Evolutionary conservation across 805 yeast species (phyloP).

Genomic region (Pichia heedii): DNA sequence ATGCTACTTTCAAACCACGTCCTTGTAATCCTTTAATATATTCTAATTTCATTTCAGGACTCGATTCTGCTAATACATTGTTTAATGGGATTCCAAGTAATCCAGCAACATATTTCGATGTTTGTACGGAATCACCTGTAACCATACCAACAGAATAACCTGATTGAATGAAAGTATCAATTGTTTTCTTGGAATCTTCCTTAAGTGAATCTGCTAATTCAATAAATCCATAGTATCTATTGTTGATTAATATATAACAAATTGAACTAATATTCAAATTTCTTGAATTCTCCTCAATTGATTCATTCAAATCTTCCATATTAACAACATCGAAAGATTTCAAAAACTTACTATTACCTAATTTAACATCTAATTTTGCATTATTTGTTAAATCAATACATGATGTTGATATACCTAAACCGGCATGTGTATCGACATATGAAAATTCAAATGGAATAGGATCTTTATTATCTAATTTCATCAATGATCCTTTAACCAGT

Average conservation of each 20-base stretch:
- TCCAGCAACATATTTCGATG: conserved; percentile 57
- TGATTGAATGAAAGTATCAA: conserved; percentile 41
- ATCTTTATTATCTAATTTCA: conserved; percentile 1
- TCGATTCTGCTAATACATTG: conserved; percentile 64
- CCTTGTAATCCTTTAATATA: conserved; percentile 51
- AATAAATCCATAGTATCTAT: conserved; percentile 50
- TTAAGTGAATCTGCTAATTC: conserved; percentile 63
- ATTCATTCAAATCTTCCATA: conserved; percentile 12
- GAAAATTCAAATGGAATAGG: conserved; percentile 18
- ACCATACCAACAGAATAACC: conserved; percentile 72
- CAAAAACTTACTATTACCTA: conserved; percentile 48
- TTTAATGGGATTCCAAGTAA: conserved; percentile 56
- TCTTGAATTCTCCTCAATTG: conserved; percentile 6
- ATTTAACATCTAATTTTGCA: conserved; percentile 24
- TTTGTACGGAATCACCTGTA: conserved; percentile 70
- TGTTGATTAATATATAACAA: conserved; percentile 44
- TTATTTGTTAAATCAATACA: conserved; percentile 16
- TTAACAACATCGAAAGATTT: conserved; percentile 18
- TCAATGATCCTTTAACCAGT: conserved; percentile 32
- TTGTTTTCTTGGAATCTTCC: conserved; percentile 51
- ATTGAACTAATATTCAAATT: conserved; percentile 15
- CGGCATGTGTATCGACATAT: conserved; percentile 32
- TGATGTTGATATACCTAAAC: conserved; percentile 35
- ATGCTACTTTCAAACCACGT: conserved; percentile 48
- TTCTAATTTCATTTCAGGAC: conserved; percentile 69